These are phyloP conservation scores for Didymella sp. DNA, from an alignment of 2,329 filamentous ascomycete species.

Conservation along the genomic window DNA sequence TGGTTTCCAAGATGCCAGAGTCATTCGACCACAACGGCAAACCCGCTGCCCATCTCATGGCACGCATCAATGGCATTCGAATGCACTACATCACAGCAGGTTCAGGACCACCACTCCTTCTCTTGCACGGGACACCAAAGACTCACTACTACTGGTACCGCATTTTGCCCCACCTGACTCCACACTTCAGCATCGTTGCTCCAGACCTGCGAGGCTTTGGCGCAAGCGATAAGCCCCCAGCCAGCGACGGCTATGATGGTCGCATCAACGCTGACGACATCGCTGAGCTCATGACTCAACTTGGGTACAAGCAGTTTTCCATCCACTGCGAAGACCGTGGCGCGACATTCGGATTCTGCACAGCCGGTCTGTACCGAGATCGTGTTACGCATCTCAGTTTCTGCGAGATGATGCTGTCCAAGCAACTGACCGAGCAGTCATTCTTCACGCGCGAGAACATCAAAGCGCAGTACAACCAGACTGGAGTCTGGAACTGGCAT, in stretches of 20 bases:
- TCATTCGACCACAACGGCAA: constrained; percentile 28
- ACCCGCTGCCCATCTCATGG: constrained; percentile 26
- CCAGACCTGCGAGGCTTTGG: constrained; percentile 50
- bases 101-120: constrained; percentile 26
- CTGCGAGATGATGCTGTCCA: constrained; percentile 32
- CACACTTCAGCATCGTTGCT: constrained; percentile 48
- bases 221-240: constrained; percentile 51
- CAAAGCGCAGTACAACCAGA: constrained; percentile 29
- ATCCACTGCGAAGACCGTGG: constrained; percentile 63
- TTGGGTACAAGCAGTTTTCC: constrained; percentile 77
- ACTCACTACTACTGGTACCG: constrained; percentile 49
- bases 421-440: constrained; percentile 24
- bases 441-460: constrained; percentile 34
- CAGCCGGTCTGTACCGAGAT: constrained; percentile 26
- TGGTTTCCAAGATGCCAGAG: constrained; percentile 27
- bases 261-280: constrained; percentile 48
- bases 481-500: constrained; percentile 33
- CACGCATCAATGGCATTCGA: constrained; percentile 31
- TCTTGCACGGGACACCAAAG: constrained; percentile 34
- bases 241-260: constrained; percentile 48
- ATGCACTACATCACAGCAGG: constrained; percentile 33
- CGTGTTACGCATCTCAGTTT: constrained; percentile 29
- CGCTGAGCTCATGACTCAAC: constrained; percentile 40
- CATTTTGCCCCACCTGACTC: constrained; percentile 44
- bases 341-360: constrained; percentile 29